Percentiles rank a stretch among this genome's conserved stretches.
Evolutionary conservation across 768 basidiomycete species (phyloP).

Genomic region (Zangia roseola): DNA sequence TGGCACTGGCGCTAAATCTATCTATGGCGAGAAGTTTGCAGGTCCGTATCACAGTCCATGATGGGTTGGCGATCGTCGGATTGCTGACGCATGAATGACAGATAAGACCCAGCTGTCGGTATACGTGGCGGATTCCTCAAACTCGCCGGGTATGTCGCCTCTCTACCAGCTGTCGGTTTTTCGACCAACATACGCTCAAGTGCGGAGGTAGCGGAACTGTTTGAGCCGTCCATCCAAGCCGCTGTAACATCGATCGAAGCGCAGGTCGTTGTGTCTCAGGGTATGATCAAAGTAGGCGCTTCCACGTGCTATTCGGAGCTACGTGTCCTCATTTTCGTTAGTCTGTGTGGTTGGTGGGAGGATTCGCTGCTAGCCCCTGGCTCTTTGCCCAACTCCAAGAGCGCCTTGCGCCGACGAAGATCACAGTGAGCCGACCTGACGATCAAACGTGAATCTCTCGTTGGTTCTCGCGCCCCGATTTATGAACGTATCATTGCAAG

Average conservation of each 20-base stretch:
- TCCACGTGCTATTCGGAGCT: background rate
- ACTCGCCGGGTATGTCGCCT: conserved; percentile 56
- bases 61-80: no score
- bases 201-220: conserved; percentile 62
- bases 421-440: conserved; percentile 73
- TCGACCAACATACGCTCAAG: conserved; percentile 21
- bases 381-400: conserved; percentile 74
- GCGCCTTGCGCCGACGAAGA: conserved; percentile 50
- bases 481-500: conserved; percentile 55
- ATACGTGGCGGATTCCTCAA: conserved; percentile 73
- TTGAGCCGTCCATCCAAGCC: conserved; percentile 77
- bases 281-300: conserved; percentile 56
- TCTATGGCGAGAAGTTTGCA: conserved; percentile 66
- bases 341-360: conserved; percentile 84
- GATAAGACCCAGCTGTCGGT: conserved; percentile 70
- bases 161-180: conserved; percentile 6
- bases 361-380: conserved; percentile 83
- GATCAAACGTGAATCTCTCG: conserved; percentile 62
- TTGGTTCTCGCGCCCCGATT: conserved; percentile 5
- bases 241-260: conserved; percentile 66
- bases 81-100: no score
- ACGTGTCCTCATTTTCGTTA: conserved; percentile 27
- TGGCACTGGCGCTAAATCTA: conserved; percentile 80
- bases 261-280: conserved; percentile 68
- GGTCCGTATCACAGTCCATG: conserved; percentile 39